phyloP scores from a whole-genome alignment of 176 grass and related monocot genomes.

The Canna indica region DNA sequence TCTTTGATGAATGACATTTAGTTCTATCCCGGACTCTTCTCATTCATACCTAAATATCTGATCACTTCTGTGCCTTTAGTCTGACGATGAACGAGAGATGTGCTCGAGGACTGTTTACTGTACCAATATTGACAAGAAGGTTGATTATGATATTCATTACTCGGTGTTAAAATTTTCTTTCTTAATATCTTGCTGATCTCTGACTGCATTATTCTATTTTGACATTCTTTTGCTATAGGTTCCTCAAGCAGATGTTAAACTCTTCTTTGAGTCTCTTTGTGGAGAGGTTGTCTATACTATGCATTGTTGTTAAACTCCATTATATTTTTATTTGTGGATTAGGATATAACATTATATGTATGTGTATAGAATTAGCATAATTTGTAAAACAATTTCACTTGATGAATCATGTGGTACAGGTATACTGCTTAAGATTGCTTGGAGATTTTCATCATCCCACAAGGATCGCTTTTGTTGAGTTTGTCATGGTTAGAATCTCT shows the following conservation, averaged over 20 bases:
- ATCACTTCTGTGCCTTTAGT: constrained; percentile 31
- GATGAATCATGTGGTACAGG: constrained; percentile 34
- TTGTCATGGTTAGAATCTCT: constrained; percentile 68
- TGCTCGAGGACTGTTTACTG: constrained; percentile 98
- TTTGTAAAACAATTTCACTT: neutral
- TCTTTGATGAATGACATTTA: neutral
- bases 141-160: constrained; percentile 23
- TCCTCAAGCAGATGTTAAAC: constrained; percentile 93
- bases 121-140: constrained; percentile 99
- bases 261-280: constrained; percentile 97
- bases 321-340: neutral
- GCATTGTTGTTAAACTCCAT: constrained; percentile 2
- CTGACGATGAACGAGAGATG: constrained; percentile 98
- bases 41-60: neutral
- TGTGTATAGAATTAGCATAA: neutral
- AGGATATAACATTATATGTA: constrained; percentile 1
- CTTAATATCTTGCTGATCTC: constrained; percentile 13
- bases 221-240: constrained; percentile 43
- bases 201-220: neutral
- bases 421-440: constrained; percentile 85
- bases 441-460: constrained; percentile 98
- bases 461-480: constrained; percentile 96
- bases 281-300: constrained; percentile 49
- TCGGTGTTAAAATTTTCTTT: constrained; percentile 12
- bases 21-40: neutral